Base-by-base conservation (phyloP, 306 rosid genomes). In the Castanea sativa region DNA sequence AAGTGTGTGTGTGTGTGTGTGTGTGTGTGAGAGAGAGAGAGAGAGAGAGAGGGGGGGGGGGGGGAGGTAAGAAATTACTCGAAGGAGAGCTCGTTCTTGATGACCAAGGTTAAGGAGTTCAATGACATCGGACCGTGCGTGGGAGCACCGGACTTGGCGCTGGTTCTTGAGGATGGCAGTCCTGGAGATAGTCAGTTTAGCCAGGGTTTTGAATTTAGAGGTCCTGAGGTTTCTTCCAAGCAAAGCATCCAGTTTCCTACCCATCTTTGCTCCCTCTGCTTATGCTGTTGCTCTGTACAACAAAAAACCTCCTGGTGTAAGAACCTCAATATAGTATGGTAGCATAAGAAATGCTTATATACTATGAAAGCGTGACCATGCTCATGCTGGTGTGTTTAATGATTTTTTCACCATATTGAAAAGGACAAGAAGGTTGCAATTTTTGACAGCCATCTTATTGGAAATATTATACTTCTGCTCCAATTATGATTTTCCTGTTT, bases 71-170 rank as follows among this genome's bases (percentile, higher is more conserved):
- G 43, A 55, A 73, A 77, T 74, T 80, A 90, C 97, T 4, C 94
- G 93, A 73, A 86, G 85, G 38, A 92, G 87, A 80, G 92, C 94
- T 14, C 60, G 84, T 7, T 90, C 89, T 52, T 92, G 95, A 74
- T 83, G 83, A 58, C 81, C 90, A 27, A 92, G 83, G 5, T 81
- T 85, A 65, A 90, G 87, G 79, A 92, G 89, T 73, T 90, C 86
- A 74, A 78, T 81, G 68, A 83, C 84, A 65, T 92, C 91, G 51
- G 92, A 89, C 1, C 56, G 67, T 1, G 92, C 91, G 33, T 80
- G 86, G 3, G 89, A 85, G 77, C 79, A 78, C 71, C 90, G 29
- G 53, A 76, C 79, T 68, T 83, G 90, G 77, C 74, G 86, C 15
- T 85, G 90, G 55, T 89, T 89, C 84, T 82, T 89, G 76, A 89